phyloP scores from a whole-genome alignment of 1,139 yeast species.

The Lodderomyces elongisporus region DNA sequence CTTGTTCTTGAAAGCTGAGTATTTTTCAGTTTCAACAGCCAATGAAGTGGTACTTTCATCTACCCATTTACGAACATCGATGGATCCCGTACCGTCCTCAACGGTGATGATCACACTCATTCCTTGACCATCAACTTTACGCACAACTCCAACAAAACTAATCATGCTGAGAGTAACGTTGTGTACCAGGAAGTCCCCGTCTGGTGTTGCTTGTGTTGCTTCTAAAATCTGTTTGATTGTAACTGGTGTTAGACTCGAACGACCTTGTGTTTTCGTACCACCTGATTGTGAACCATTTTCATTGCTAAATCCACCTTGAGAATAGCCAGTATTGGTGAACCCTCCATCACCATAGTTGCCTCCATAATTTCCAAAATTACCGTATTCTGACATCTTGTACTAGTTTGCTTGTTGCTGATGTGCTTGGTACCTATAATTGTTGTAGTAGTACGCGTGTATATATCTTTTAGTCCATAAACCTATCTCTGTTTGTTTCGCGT shows the following conservation, averaged over 20 bases:
- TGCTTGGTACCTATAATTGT: too few species aligned
- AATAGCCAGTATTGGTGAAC: constrained; percentile 18
- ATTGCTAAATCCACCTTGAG: constrained; percentile 28
- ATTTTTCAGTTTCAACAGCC: constrained; percentile 34
- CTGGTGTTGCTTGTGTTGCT: constrained; percentile 62
- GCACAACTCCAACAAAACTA: constrained; percentile 60
- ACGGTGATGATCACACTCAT: constrained; percentile 52
- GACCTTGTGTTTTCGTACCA: constrained; percentile 18
- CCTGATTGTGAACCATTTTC: constrained; percentile 19
- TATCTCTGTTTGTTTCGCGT: too few species aligned
- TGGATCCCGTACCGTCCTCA: constrained; percentile 83
- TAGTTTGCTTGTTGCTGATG: neutral
- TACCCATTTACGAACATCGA: constrained; percentile 68
- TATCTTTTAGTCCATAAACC: constrained; percentile 1
- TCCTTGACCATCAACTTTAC: constrained; percentile 54
- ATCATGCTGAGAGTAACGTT: constrained; percentile 59
- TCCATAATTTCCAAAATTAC: constrained; percentile 19
- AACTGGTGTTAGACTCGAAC: constrained; percentile 65
- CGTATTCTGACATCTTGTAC: constrained; percentile 17
- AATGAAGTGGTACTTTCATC: constrained; percentile 43
- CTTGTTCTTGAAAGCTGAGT: constrained; percentile 24
- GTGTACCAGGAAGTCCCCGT: constrained; percentile 67
- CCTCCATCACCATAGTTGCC: constrained; percentile 26
- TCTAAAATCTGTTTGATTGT: constrained; percentile 76
- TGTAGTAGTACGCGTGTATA: too few species aligned